These are phyloP conservation scores for Tylopilus plumbeoviolaceoides DNA, from an alignment of 768 basidiomycete species.

Conservation along the genomic window DNA sequence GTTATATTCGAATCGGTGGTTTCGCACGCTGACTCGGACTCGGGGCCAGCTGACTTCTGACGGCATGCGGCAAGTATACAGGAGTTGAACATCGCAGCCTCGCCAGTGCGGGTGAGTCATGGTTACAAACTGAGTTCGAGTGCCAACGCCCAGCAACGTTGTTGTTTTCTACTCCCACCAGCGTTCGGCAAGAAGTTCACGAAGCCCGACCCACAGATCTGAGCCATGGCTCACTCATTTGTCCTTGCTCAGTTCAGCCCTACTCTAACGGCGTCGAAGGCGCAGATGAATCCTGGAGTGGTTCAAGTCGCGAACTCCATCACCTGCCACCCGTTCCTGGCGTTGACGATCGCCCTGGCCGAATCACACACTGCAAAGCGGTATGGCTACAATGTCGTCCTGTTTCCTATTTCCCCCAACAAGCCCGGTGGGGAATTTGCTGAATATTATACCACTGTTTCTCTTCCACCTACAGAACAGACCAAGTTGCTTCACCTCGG, in stretches of 20 bases:
- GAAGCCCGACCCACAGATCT: too few relatives aligned
- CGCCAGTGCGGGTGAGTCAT: too few relatives aligned
- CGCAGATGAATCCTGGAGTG: background rate
- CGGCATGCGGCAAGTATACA: too few relatives aligned
- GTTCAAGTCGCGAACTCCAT: background rate
- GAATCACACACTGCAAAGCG: background rate
- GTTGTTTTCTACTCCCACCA: too few relatives aligned
- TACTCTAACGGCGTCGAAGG: background rate
- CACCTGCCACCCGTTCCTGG: background rate
- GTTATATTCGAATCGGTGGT: too few relatives aligned
- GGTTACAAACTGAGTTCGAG: too few relatives aligned
- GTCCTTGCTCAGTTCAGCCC: background rate
- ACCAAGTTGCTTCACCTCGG: background rate
- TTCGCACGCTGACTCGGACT: too few relatives aligned
- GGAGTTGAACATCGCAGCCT: too few relatives aligned
- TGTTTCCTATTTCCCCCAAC: background rate
- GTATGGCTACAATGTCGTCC: background rate
- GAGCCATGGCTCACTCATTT: background rate
- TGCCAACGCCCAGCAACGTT: too few relatives aligned
- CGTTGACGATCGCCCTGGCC: background rate
- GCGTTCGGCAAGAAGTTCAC: too few relatives aligned
- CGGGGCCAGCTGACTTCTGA: too few relatives aligned
- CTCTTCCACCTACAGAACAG: background rate
- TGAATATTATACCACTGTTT: background rate
- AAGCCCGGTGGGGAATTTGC: background rate